phyloP scores from a whole-genome alignment of 495 filamentous ascomycete genomes.

The Parathielavia appendiculata region DNA sequence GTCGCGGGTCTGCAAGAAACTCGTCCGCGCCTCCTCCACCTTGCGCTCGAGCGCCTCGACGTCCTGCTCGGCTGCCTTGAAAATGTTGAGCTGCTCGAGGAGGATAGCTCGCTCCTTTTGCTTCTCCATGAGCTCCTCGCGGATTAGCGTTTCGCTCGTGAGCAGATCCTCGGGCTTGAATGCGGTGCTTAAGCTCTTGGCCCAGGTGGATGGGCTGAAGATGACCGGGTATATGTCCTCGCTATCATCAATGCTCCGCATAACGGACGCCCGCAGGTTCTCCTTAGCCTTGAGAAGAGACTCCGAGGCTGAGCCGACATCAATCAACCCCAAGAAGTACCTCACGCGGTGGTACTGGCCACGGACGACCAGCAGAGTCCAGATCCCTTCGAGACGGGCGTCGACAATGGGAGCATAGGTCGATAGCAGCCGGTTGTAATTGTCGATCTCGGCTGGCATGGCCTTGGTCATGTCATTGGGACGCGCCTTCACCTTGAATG shows the following conservation, averaged over 20 bases:
- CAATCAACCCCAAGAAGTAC: not conserved
- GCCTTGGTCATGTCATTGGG: not conserved
- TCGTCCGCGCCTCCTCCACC: no score
- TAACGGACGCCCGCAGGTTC: not conserved
- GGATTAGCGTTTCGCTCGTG: not conserved
- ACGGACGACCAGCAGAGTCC: not conserved
- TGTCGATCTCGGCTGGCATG: no score
- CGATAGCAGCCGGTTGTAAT: no score
- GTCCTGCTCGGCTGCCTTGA: not conserved
- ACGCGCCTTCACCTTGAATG: not conserved
- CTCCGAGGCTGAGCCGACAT: not conserved
- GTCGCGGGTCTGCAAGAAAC: no score
- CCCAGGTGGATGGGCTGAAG: not conserved
- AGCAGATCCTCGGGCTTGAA: not conserved
- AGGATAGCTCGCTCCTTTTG: not conserved
- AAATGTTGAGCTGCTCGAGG: not conserved
- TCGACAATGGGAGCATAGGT: not conserved
- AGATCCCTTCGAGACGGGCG: not conserved
- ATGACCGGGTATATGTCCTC: not conserved
- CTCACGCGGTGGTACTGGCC: not conserved
- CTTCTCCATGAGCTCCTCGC: not conserved
- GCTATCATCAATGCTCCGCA: not conserved
- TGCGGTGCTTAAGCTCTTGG: not conserved
- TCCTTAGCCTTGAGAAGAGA: not conserved
- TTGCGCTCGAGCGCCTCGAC: no score